Base-by-base conservation (phyloP, 148 eudicot genomes). In the Heliamphora exappendiculata region DNA sequence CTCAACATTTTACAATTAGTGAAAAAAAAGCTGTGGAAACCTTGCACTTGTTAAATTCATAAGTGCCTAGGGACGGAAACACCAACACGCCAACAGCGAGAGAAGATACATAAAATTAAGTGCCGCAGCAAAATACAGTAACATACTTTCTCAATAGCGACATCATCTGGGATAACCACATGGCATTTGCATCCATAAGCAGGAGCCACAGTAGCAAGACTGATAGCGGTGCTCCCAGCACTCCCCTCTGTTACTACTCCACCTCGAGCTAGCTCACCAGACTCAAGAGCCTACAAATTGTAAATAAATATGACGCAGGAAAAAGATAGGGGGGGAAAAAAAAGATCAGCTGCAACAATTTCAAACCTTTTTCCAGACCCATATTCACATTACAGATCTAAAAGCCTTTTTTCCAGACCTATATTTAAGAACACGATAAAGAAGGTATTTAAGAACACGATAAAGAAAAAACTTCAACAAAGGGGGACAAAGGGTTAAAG, bases 221-320 rank as follows among this genome's bases (percentile, higher is more conserved):
- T 95, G 73, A 95, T 92, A 36, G 99, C 99, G 22, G 99, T 95
- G 87, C 99, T 95, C 78, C 99, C 99, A 44, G 99, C 99, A 87
- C 99, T 95, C 72, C 99, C 99, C 84, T 92, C 97, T 22, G 97
- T 95, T 60, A 95, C 93, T 28, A 91, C 91, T 63, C 97, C 97
- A 72, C 97, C 98, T 74, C 67, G 86, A 81, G 85, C 77, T 77
- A 92, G 85, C 81, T 84, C 78, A 34, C 97, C 97, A 75, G 87
- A 86, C 76, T 89, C 90, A 57, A 92, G 72, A 47, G 98, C 98
- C 98, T 95, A 75, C 3, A 58, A 24, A 60, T 20, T 31, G 49
- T 60, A 76, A n/a, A 29, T 60, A 16, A 60, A 60, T 47, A 28
- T 39, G 20, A 13, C 37, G 60, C 6, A 51, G 33, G 55, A 13